Conservation (phyloP, 805 yeast species). For the Vanderwaltozyma polyspora region DNA sequence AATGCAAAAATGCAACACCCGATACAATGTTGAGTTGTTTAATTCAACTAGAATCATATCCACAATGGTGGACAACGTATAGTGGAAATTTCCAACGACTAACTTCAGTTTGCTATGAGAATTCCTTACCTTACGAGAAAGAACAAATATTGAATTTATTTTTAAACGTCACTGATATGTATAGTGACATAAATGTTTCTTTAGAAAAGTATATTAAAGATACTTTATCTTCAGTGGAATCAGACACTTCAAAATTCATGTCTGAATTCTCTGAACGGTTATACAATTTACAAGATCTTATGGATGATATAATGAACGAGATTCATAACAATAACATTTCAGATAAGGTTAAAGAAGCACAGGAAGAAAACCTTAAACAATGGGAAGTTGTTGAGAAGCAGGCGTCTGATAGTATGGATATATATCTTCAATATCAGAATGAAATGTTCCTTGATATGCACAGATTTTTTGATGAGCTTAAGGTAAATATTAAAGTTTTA, state of each 20-base stretch:
- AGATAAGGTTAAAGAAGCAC: slow-evolving; percentile 3
- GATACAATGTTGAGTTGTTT: slow-evolving; percentile 30
- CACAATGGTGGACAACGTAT: slow-evolving; percentile 67
- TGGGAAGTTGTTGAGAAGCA: slow-evolving; percentile 2
- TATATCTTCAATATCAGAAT: neutral
- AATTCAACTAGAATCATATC: slow-evolving; percentile 29
- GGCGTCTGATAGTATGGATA: neutral
- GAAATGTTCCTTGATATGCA: slow-evolving; percentile 1
- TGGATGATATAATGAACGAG: slow-evolving; percentile 3
- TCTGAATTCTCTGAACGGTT: slow-evolving; percentile 3
- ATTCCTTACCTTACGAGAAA: slow-evolving; percentile 40
- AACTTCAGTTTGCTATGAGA: slow-evolving; percentile 41
- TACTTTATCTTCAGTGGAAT: slow-evolving; percentile 4
- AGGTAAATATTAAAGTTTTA: neutral
- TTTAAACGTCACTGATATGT: slow-evolving; percentile 34
- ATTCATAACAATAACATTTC: neutral
- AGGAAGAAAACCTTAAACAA: slow-evolving; percentile 5
- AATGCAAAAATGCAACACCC: slow-evolving; percentile 8
- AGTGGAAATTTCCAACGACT: slow-evolving; percentile 53
- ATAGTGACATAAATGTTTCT: slow-evolving; percentile 11
- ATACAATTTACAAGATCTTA: slow-evolving; percentile 3
- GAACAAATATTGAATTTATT: slow-evolving; percentile 38
- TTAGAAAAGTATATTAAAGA: slow-evolving; percentile 7
- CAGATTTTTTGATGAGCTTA: neutral
- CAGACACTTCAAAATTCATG: slow-evolving; percentile 3